These are phyloP conservation scores for Astragalus glycyphyllos DNA, from an alignment of 306 rosid species.

Conservation along the genomic window DNA sequence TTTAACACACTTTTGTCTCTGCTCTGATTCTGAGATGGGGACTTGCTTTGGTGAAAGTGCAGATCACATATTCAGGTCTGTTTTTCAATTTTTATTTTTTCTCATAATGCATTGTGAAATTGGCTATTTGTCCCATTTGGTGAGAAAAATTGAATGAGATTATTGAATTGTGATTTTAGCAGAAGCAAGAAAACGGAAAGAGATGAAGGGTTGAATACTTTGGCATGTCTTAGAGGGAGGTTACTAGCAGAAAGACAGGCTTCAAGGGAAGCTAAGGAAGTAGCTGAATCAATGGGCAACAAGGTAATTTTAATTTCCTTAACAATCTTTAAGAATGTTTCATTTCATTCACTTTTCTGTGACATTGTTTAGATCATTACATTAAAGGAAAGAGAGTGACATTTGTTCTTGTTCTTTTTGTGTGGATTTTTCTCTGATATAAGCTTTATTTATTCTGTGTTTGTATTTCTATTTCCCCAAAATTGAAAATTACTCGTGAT, in stretches of 20 bases:
- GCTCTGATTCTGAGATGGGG: slow-evolving; percentile 48
- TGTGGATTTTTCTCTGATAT: slow-evolving; percentile 32
- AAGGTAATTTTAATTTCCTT: slow-evolving; percentile 50
- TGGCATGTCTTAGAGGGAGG: slow-evolving; percentile 85
- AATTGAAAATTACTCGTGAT: slow-evolving; percentile 5
- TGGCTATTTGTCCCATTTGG: neutral
- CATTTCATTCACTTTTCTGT: slow-evolving; percentile 37
- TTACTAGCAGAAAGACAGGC: slow-evolving; percentile 90
- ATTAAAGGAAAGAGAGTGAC: slow-evolving; percentile 40
- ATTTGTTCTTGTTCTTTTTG: slow-evolving; percentile 5
- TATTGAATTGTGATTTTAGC: slow-evolving; percentile 48
- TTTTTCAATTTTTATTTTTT: slow-evolving; percentile 22
- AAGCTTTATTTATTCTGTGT: slow-evolving; percentile 44
- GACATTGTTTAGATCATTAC: slow-evolving; percentile 22
- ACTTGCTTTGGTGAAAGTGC: slow-evolving; percentile 40
- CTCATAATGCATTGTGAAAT: slow-evolving; percentile 33
- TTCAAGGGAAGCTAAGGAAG: slow-evolving; percentile 73
- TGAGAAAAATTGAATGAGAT: slow-evolving; percentile 35
- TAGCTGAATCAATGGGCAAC: slow-evolving; percentile 60
- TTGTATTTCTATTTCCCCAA: neutral
- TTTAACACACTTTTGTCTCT: slow-evolving; percentile 26
- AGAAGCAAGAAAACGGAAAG: slow-evolving; percentile 60
- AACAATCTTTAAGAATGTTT: neutral
- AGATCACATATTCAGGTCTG: slow-evolving; percentile 57
- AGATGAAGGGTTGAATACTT: slow-evolving; percentile 64